phyloP scores from a whole-genome alignment of 148 eudicot genomes.

The Dianthus caryophyllus region DNA sequence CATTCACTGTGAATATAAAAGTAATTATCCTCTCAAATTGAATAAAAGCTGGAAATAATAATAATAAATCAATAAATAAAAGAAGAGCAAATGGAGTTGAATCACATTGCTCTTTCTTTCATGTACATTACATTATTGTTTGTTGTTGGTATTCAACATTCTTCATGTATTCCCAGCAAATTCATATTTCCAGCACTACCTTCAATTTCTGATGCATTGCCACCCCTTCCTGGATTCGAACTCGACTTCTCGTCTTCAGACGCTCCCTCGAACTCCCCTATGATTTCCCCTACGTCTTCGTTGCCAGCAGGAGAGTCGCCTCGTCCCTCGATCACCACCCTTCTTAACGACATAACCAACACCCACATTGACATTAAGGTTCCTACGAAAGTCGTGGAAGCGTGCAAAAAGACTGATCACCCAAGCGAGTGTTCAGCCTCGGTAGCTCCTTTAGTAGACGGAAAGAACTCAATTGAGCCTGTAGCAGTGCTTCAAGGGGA shows the following conservation, averaged over 20 bases:
- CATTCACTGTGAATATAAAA: background rate
- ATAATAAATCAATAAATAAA: background rate
- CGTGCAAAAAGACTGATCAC: conserved; percentile 15
- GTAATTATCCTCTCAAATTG: background rate
- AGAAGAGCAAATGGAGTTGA: conserved; percentile 4
- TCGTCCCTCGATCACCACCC: background rate
- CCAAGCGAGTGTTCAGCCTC: conserved; percentile 16
- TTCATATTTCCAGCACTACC: background rate
- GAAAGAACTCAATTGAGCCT: conserved; percentile 5
- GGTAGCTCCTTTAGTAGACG: background rate
- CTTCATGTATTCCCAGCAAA: conserved; percentile 3
- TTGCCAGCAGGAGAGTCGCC: background rate
- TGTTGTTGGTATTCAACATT: background rate
- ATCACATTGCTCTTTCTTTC: background rate
- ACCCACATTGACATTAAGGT: background rate
- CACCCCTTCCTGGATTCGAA: background rate
- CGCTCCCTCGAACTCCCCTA: background rate
- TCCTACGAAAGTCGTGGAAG: conserved; percentile 11
- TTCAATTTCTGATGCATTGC: background rate
- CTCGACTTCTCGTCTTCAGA: background rate
- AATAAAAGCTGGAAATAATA: background rate
- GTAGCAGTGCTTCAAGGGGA: background rate
- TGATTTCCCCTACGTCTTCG: background rate
- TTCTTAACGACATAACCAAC: background rate
- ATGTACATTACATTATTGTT: background rate